Evolutionary conservation across 2,329 filamentous ascomycete genomes (phyloP), one percentile per base, ranked within the genome.

Genomic region (Talaromyces sp.): DNA sequence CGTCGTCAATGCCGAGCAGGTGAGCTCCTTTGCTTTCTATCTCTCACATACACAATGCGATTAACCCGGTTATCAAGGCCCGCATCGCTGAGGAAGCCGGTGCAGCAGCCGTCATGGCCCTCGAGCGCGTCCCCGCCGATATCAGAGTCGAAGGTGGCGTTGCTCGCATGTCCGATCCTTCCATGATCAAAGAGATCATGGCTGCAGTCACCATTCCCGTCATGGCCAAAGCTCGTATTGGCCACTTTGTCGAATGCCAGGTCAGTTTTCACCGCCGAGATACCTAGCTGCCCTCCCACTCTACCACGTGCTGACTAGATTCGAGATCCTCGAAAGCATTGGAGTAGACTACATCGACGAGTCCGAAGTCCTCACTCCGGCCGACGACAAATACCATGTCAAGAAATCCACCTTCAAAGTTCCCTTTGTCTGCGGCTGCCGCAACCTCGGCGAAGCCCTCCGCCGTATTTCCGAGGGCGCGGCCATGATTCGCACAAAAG

Each of bases 271-370:
- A 28, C 28, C 28, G 6, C 6, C 28, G 3, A 28, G 28, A 6
- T 6, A 28, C 28, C 28, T n/a, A 28, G 6, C 28, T 28, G n/a
- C n/a, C n/a, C n/a, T n/a, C n/a, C n/a, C n/a, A n/a, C n/a, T 28
- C 28, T 3, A 28, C 28, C 6, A 28, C 3, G 28, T 28, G 6
- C 28, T 28, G 28, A 28, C 28, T 28, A 6, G 6, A 28, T 28
- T 3, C 6, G 28, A 93, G 88, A 96, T 99, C 80, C 90, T 99
- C 73, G 91, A 98, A 83, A 87, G 91, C 63, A 88, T 98, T 61
- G 93, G 91, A 66, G 90, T 98, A 71, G 95, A 99, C 82, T 99
- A 96, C 82, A 95, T 99, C 70, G 93, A 99, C 79, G 95, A 99
- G 82, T 93, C 89, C 77, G 95, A 99, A 85, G 95, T 99, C 60